phyloP scores from a whole-genome alignment of 2,329 filamentous ascomycete genomes.

The Atkinsonella hypoxylon region DNA sequence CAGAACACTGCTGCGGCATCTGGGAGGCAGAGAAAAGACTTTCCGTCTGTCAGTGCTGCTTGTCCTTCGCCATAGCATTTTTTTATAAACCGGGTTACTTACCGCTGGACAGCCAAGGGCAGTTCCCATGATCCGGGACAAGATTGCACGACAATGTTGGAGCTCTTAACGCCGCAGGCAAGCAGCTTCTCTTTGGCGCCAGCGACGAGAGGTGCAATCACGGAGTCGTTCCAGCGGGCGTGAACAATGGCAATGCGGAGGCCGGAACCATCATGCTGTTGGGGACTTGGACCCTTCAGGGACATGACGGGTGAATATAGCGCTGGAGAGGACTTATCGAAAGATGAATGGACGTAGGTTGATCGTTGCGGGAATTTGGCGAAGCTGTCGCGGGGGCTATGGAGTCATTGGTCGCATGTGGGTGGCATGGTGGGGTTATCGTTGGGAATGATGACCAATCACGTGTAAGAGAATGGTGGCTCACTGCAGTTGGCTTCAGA shows the following conservation, averaged over 20 bases:
- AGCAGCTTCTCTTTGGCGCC: conserved; percentile 71
- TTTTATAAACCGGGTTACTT: conserved; percentile 11
- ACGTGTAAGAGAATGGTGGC: background rate
- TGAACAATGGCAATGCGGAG: conserved; percentile 92
- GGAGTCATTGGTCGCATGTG: background rate
- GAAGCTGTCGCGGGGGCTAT: background rate
- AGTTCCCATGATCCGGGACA: conserved; percentile 94
- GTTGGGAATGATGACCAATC: background rate
- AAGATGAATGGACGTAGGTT: background rate
- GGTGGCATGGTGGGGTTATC: conserved; percentile 1
- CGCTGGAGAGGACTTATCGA: background rate
- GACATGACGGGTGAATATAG: conserved; percentile 21
- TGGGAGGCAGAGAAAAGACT: conserved; percentile 80
- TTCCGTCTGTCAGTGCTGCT: conserved; percentile 6
- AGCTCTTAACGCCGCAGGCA: conserved; percentile 67
- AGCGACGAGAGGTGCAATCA: conserved; percentile 75
- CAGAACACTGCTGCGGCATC: conserved; percentile 33
- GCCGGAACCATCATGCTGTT: conserved; percentile 53
- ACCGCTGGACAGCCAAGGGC: conserved; percentile 81
- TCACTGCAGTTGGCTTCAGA: background rate
- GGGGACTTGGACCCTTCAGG: conserved; percentile 43
- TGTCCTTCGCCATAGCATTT: too few species aligned
- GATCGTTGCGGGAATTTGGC: background rate
- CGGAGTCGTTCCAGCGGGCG: conserved; percentile 83
- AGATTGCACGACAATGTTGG: conserved; percentile 79